Conservation (phyloP, 768 basidiomycete species). For the Neoboletus subvelutipes region DNA sequence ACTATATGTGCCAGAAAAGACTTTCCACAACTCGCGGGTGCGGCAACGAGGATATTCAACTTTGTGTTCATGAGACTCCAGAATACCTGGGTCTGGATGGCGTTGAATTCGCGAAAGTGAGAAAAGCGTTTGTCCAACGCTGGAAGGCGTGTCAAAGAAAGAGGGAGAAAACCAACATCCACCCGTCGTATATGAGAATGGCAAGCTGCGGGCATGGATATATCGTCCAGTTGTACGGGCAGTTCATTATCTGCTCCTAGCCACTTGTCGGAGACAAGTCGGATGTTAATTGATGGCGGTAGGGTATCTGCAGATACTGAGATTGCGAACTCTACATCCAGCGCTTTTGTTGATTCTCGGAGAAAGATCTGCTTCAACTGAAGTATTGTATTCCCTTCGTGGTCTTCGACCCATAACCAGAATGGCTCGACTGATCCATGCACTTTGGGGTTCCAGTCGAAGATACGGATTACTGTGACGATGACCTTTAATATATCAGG, state of each 20-base stretch:
- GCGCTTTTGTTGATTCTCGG: slow-evolving; percentile 55
- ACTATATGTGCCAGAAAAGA: slow-evolving; percentile 67
- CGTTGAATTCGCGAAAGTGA: slow-evolving; percentile 63
- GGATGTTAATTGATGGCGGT: slow-evolving; percentile 68
- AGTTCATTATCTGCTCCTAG: slow-evolving; percentile 84
- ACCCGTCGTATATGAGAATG: slow-evolving; percentile 60
- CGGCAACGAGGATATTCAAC: slow-evolving; percentile 69
- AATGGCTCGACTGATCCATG: slow-evolving; percentile 84
- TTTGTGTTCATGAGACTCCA: slow-evolving; percentile 76
- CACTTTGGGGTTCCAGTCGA: slow-evolving; percentile 75
- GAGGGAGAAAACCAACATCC: slow-evolving; percentile 71
- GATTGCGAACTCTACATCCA: slow-evolving; percentile 79
- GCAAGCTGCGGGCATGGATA: slow-evolving; percentile 72
- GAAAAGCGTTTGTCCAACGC: slow-evolving; percentile 44
- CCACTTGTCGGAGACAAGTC: slow-evolving; percentile 90
- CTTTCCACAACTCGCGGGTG: slow-evolving; percentile 82
- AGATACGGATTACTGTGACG: slow-evolving; percentile 60
- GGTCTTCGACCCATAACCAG: slow-evolving; percentile 95
- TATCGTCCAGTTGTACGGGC: slow-evolving; percentile 56
- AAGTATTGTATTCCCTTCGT: slow-evolving; percentile 75
- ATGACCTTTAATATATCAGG: slow-evolving; percentile 79
- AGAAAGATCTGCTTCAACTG: slow-evolving; percentile 75
- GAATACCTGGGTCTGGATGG: slow-evolving; percentile 85
- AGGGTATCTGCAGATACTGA: slow-evolving; percentile 59
- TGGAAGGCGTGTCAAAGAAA: slow-evolving; percentile 48